These are phyloP conservation scores for Neurospora sp. DNA, from an alignment of 495 filamentous ascomycete species.

Conservation along the genomic window DNA sequence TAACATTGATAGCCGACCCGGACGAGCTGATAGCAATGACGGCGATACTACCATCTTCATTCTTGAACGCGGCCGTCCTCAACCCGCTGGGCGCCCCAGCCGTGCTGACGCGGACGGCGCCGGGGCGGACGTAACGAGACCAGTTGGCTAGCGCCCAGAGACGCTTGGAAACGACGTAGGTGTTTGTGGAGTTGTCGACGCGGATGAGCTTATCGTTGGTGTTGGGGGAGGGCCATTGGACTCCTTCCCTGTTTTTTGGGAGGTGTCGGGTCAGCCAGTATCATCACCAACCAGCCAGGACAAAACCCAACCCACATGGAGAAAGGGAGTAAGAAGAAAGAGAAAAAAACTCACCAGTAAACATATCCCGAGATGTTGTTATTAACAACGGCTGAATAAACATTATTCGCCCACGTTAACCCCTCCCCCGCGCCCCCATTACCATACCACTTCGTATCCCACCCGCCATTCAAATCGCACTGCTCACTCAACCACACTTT, in stretches of 20 bases:
- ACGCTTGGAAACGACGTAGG: slow-evolving; percentile 31
- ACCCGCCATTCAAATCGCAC: slow-evolving; percentile 37
- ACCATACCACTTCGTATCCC: slow-evolving; percentile 38
- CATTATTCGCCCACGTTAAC: slow-evolving; percentile 46
- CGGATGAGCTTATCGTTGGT: slow-evolving; percentile 38
- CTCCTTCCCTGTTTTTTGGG: slow-evolving; percentile 26
- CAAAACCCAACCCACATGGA: too few relatives aligned
- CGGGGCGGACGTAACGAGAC: slow-evolving; percentile 38
- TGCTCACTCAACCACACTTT: slow-evolving; percentile 32
- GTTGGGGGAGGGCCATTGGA: slow-evolving; percentile 35
- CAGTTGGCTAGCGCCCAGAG: slow-evolving; percentile 48
- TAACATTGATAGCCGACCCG: slow-evolving; percentile 15
- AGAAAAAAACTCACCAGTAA: slow-evolving; percentile 27
- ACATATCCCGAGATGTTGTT: slow-evolving; percentile 39
- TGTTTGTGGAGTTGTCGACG: slow-evolving; percentile 28
- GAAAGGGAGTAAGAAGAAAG: background rate
- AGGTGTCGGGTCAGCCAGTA: too few relatives aligned
- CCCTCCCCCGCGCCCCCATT: slow-evolving; percentile 40
- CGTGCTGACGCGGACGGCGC: slow-evolving; percentile 32
- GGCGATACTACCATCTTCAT: slow-evolving; percentile 37
- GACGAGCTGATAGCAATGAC: slow-evolving; percentile 40
- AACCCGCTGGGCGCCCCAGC: slow-evolving; percentile 21
- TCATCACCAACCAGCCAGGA: too few relatives aligned
- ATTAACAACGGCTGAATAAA: slow-evolving; percentile 35
- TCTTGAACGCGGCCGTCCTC: slow-evolving; percentile 39